These are phyloP conservation scores for Setaria italica DNA, from an alignment of 202 grass and related monocot genomes.

Conservation along the genomic window DNA sequence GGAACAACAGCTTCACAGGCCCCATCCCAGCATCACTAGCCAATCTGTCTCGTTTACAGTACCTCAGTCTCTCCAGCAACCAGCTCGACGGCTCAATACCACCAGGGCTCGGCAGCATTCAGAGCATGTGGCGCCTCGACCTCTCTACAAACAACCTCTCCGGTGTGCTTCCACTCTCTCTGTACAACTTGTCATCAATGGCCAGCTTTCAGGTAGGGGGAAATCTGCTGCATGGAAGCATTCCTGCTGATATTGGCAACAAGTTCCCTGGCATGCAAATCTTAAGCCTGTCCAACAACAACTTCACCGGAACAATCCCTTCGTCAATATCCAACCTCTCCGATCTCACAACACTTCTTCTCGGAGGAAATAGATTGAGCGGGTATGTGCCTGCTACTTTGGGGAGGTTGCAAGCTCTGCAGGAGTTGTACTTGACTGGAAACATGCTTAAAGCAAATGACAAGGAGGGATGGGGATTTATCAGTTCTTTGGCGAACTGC, in stretches of 20 bases:
- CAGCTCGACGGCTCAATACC: slow-evolving; percentile 43
- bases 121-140: neutral
- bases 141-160: slow-evolving; percentile 27
- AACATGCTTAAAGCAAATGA: slow-evolving; percentile 28
- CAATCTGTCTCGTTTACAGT: neutral
- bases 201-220: neutral
- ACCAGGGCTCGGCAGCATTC: slow-evolving; percentile 17
- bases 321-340: slow-evolving; percentile 48
- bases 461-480: slow-evolving; percentile 15
- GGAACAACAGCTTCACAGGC: slow-evolving; percentile 13
- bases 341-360: neutral
- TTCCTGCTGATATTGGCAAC: slow-evolving; percentile 21
- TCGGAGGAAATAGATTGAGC: slow-evolving; percentile 35
- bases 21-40: neutral
- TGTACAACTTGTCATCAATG: slow-evolving; percentile 35
- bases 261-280: slow-evolving; percentile 10
- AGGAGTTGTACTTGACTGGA: neutral
- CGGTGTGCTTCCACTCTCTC: slow-evolving; percentile 44
- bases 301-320: slow-evolving; percentile 32
- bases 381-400: slow-evolving; percentile 34
- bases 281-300: slow-evolving; percentile 11
- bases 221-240: slow-evolving; percentile 26
- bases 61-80: neutral
- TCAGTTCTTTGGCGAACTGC: slow-evolving; percentile 26
- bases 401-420: slow-evolving; percentile 25